Conservation (phyloP, 2,329 filamentous ascomycete species). For the Alternaria conjuncta region DNA sequence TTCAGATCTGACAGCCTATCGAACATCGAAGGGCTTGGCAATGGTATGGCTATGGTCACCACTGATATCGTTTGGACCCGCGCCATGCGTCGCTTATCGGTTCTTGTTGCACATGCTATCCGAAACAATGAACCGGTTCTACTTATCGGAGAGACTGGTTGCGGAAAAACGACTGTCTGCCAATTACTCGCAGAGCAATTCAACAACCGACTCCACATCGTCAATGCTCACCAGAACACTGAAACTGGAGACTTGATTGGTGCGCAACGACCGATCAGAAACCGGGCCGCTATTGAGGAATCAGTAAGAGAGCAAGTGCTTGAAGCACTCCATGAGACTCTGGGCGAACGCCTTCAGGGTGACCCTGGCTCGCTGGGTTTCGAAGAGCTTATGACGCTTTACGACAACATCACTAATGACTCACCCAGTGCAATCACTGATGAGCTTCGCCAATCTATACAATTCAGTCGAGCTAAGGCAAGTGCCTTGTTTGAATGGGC, state of each 20-base stretch:
- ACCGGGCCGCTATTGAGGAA: constrained; percentile 75
- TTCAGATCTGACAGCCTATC: constrained; percentile 63
- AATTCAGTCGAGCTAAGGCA: constrained; percentile 64
- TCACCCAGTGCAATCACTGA: constrained; percentile 56
- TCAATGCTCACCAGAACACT: constrained; percentile 98
- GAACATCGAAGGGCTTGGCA: constrained; percentile 45
- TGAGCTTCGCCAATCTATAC: constrained; percentile 49
- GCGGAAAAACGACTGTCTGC: constrained; percentile 95
- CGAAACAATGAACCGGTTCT: constrained; percentile 92
- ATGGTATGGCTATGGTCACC: constrained; percentile 22
- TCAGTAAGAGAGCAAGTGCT: constrained; percentile 68
- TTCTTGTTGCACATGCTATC: constrained; percentile 85
- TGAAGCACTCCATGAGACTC: constrained; percentile 32
- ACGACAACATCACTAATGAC: constrained; percentile 60
- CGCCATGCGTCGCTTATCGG: constrained; percentile 90
- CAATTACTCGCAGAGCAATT: constrained; percentile 87
- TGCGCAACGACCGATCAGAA: constrained; percentile 88
- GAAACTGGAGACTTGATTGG: constrained; percentile 98
- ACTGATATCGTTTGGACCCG: constrained; percentile 83
- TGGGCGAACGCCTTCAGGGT: constrained; percentile 2
- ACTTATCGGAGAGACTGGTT: constrained; percentile 94
- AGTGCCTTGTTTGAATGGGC: constrained; percentile 96
- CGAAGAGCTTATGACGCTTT: constrained; percentile 62
- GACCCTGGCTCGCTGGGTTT: constrained; percentile 31
- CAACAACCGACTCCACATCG: constrained; percentile 77